Evolutionary conservation across 2,329 filamentous ascomycete species (phyloP), one percentile per base, ranked within the genome.

Genomic region (Sclerotinia trifoliorum): DNA sequence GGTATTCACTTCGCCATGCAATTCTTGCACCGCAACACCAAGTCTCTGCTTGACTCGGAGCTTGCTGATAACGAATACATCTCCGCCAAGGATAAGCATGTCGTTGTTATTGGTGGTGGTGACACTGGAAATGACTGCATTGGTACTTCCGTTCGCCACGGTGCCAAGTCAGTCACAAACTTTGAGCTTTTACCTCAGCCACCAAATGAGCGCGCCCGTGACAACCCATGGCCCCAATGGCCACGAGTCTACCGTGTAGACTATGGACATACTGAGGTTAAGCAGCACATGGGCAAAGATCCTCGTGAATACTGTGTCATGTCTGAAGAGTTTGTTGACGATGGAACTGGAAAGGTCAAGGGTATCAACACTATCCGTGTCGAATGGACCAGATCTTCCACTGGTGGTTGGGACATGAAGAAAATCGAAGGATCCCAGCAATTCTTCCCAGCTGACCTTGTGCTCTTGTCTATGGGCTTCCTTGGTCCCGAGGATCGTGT

Each of bases 161-260:
- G 94, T 70, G 94, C 94, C 78, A 97, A 96, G 82, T 96, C 92
- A 1, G 92, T 98, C 72, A 91, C 91, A 81, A 97, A 98, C 86
- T 97, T 98, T 75, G 94, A 98, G 83, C 85, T 98, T 68, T 85
- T 98, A 71, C 94, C 94, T 42, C 93, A 97, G 81, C 94, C 94
- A 74, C 93, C 94, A 10, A 87, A 91, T 70, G 90, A 96, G 85
- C 93, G 94, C 81, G 93, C 92, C 72, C 87, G 88, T 71, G 94
- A 97, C 81, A 98, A 98, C 84, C 94, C 94, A 71, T 98, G 94
- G 94, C 94, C 94, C 13, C 94, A 97, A 81, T 98, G 94, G 94
- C 94, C 94, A 68, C 92, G 94, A 76, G 94, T 97, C 79, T 97
- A 97, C 86, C 93, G 94, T 75, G 92, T 97, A n/a, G 94, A 98